Conservation (phyloP, 352 stramenopile genomes). For the Elongisporangium anandrum region DNA sequence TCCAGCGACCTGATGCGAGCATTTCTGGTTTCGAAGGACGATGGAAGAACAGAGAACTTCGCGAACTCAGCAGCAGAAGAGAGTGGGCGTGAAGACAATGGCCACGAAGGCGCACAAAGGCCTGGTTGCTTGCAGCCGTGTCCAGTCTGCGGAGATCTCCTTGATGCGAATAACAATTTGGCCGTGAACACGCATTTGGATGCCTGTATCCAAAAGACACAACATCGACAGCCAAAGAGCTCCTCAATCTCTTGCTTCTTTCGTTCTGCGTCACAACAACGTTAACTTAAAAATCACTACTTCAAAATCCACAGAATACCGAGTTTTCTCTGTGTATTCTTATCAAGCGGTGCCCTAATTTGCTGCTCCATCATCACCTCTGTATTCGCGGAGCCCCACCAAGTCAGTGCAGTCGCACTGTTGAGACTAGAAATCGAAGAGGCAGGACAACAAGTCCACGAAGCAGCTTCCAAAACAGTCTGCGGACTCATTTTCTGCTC, state of each 20-base stretch:
- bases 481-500: too few relatives aligned
- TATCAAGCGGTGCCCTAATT: too few relatives aligned
- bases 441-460: too few relatives aligned
- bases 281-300: too few relatives aligned
- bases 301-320: background rate
- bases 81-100: slow-evolving; percentile 15
- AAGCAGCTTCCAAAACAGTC: too few relatives aligned
- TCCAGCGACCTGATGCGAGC: background rate
- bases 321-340: too few relatives aligned
- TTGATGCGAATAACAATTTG: slow-evolving; percentile 45
- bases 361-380: too few relatives aligned
- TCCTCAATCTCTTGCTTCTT: background rate
- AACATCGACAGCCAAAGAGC: background rate
- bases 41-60: slow-evolving; percentile 1
- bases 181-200: slow-evolving; percentile 70
- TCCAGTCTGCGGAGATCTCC: slow-evolving; percentile 50
- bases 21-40: background rate
- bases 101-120: background rate
- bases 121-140: slow-evolving; percentile 30
- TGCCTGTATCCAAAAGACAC: slow-evolving; percentile 22
- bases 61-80: slow-evolving; percentile 1
- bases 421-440: too few relatives aligned
- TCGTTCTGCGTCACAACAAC: background rate
- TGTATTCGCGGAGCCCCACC: too few relatives aligned
- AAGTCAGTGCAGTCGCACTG: too few relatives aligned